phyloP scores from a whole-genome alignment of 1,284 basidiomycete species.

The Violaceomyces palustris region DNA sequence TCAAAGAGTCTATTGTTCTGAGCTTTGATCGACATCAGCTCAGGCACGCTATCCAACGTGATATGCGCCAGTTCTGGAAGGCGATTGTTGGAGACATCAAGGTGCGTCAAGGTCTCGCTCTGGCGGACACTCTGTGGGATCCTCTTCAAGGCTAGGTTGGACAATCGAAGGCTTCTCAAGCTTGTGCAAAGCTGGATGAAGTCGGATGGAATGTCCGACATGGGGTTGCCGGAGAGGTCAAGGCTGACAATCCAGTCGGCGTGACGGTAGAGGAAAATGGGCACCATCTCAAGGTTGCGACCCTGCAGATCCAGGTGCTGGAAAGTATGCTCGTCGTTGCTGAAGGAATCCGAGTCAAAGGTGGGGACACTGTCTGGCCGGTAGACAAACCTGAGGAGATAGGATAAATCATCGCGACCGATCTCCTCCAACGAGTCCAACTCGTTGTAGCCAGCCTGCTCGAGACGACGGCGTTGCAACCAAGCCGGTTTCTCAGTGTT shows the following conservation, averaged over 20 bases:
- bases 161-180: constrained; percentile 78
- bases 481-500: constrained; percentile 77
- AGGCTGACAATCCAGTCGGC: constrained; percentile 81
- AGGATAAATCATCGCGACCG: constrained; percentile 75
- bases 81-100: constrained; percentile 90
- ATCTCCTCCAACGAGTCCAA: constrained; percentile 75
- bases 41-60: constrained; percentile 70
- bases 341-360: constrained; percentile 39
- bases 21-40: constrained; percentile 69
- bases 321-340: constrained; percentile 56
- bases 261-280: constrained; percentile 79
- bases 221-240: constrained; percentile 88
- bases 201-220: constrained; percentile 92
- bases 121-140: constrained; percentile 80
- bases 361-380: constrained; percentile 62
- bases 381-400: constrained; percentile 78
- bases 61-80: constrained; percentile 85
- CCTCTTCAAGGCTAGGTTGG: constrained; percentile 91
- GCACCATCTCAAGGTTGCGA: constrained; percentile 80
- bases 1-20: constrained; percentile 90
- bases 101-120: constrained; percentile 68
- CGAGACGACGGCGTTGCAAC: constrained; percentile 75
- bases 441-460: constrained; percentile 84
- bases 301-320: constrained; percentile 80
- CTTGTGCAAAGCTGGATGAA: constrained; percentile 85